phyloP scores from a whole-genome alignment of 345 rosid species.

The Chamaenerion angustifolium region DNA sequence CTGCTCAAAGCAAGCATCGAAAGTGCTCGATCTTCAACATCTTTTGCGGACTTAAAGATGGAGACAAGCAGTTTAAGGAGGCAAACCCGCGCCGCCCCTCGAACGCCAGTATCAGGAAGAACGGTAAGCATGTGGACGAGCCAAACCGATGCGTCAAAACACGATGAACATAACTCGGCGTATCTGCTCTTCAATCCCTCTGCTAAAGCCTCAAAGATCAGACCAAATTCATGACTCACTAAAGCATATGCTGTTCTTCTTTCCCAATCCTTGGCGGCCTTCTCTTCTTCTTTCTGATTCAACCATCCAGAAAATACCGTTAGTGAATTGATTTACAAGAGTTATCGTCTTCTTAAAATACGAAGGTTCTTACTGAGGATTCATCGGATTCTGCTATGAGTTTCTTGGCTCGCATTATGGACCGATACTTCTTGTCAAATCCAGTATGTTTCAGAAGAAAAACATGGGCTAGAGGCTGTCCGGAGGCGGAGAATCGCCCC shows the following conservation, averaged over 20 bases:
- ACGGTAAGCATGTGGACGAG: slow-evolving; percentile 34
- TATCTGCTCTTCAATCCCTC: slow-evolving; percentile 44
- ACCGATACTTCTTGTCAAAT: slow-evolving; percentile 26
- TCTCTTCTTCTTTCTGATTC: slow-evolving; percentile 38
- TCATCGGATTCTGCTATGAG: slow-evolving; percentile 29
- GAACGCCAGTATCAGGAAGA: slow-evolving; percentile 55
- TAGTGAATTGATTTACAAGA: no score
- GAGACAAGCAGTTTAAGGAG: slow-evolving; percentile 38
- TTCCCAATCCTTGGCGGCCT: slow-evolving; percentile 55
- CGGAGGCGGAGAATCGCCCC: slow-evolving; percentile 50
- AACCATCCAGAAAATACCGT: neutral
- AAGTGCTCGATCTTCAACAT: slow-evolving; percentile 40
- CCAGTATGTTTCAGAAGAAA: slow-evolving; percentile 51
- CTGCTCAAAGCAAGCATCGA: slow-evolving; percentile 49
- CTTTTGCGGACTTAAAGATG: slow-evolving; percentile 36
- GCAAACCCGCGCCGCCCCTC: slow-evolving; percentile 52
- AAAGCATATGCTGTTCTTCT: slow-evolving; percentile 40
- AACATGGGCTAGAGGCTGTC: slow-evolving; percentile 38
- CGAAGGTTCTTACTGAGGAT: slow-evolving; percentile 22
- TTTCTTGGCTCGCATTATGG: slow-evolving; percentile 29
- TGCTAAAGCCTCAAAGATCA: slow-evolving; percentile 50
- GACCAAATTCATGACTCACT: slow-evolving; percentile 53
- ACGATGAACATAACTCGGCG: slow-evolving; percentile 27
- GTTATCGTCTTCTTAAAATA: no score
- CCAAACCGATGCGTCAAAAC: slow-evolving; percentile 51